phyloP scores from a whole-genome alignment of 106 monocot species.

The Dioscorea alata region DNA sequence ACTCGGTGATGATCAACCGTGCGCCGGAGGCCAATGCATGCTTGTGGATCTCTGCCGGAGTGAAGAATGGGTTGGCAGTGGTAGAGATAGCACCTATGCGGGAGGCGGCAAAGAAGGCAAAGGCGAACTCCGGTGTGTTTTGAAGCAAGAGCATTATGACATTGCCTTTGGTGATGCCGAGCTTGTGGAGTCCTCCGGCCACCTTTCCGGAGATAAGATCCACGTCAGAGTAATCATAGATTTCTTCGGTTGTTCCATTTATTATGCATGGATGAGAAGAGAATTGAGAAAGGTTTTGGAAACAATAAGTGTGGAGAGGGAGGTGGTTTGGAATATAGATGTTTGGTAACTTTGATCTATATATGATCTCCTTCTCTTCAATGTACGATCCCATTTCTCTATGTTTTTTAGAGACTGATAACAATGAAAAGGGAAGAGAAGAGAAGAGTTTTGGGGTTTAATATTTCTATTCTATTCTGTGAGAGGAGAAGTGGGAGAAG shows the following conservation, averaged over 20 bases:
- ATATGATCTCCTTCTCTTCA: too few relatives aligned
- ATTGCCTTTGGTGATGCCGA: constrained; percentile 52
- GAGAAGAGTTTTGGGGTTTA: too few relatives aligned
- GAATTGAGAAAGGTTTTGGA: constrained; percentile 40
- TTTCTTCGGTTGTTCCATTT: constrained; percentile 43
- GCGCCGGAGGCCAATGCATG: constrained; percentile 48
- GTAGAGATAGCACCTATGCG: constrained; percentile 57
- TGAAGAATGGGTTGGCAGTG: constrained; percentile 82
- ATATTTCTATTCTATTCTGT: too few relatives aligned
- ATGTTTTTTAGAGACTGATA: too few relatives aligned
- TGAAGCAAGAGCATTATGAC: constrained; percentile 74
- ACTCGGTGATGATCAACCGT: constrained; percentile 51
- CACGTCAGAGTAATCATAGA: constrained; percentile 51
- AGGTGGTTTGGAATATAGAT: constrained; percentile 61
- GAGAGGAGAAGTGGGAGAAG: too few relatives aligned
- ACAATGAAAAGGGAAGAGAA: too few relatives aligned
- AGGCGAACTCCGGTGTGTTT: constrained; percentile 67
- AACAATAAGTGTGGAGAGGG: constrained; percentile 86
- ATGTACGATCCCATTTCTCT: too few relatives aligned
- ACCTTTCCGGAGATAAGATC: constrained; percentile 34
- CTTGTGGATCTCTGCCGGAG: constrained; percentile 61
- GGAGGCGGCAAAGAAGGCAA: constrained; percentile 53
- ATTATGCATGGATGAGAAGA: constrained; percentile 58
- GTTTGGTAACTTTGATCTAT: constrained; percentile 71
- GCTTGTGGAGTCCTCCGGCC: constrained; percentile 43